These are phyloP conservation scores for Suillus ampliporus DNA, from an alignment of 768 basidiomycete genomes.

Conservation along the genomic window DNA sequence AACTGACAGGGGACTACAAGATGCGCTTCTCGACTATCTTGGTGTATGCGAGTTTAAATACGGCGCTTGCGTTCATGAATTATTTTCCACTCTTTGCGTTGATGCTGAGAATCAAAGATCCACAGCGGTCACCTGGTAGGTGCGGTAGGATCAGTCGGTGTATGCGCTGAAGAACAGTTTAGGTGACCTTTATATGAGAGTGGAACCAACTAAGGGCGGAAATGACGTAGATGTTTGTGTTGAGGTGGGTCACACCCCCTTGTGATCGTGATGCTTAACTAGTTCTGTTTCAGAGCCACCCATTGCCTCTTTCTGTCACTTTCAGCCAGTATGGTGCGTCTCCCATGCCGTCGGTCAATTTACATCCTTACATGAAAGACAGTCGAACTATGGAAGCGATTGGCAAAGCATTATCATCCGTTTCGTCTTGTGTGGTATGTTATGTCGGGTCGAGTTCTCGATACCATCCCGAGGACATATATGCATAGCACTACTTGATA, in stretches of 20 bases:
- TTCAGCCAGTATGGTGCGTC: constrained; percentile 62
- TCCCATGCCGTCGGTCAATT: not conserved
- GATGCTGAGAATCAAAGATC: constrained; percentile 84
- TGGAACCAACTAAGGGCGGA: constrained; percentile 33
- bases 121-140: constrained; percentile 79
- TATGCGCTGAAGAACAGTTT: constrained; percentile 13
- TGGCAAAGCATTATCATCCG: constrained; percentile 63
- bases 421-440: constrained; percentile 56
- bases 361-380: constrained; percentile 1
- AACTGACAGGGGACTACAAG: constrained; percentile 36
- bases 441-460: constrained; percentile 53
- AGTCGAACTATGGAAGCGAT: constrained; percentile 57
- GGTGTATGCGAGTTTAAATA: constrained; percentile 66
- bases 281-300: constrained; percentile 50
- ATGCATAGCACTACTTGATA: constrained; percentile 12
- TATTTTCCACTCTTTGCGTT: constrained; percentile 92
- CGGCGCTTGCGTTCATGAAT: constrained; percentile 79
- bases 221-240: not conserved
- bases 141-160: not conserved
- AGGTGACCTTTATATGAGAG: constrained; percentile 35
- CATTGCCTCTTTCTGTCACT: constrained; percentile 53
- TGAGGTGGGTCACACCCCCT: constrained; percentile 1
- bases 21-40: constrained; percentile 59
- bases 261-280: not conserved
- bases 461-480: constrained; percentile 47